These are phyloP conservation scores for Plasmodium blacklocki DNA, from an alignment of 169 alveolate genomes.

Conservation along the genomic window DNA sequence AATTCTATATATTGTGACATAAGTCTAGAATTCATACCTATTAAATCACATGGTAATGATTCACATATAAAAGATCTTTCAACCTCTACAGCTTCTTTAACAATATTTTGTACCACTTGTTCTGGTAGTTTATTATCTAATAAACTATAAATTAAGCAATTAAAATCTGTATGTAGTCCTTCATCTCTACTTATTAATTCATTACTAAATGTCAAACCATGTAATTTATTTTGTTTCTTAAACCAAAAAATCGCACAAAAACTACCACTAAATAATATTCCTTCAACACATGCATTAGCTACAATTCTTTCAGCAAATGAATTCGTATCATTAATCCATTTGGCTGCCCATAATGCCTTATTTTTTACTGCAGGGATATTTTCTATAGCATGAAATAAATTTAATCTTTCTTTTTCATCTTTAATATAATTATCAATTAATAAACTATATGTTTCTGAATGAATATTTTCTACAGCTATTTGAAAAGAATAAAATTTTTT, in stretches of 20 bases:
- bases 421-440: conserved; percentile 92
- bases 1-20: conserved; percentile 98
- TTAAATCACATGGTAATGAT: conserved; percentile 97
- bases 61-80: conserved; percentile 97
- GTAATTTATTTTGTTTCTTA: conserved; percentile 97
- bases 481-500: conserved; percentile 98
- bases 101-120: conserved; percentile 93
- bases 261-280: conserved; percentile 98
- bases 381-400: conserved; percentile 95
- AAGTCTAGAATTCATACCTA: conserved; percentile 97
- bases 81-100: conserved; percentile 97
- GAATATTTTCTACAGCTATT: conserved; percentile 98
- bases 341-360: conserved; percentile 98
- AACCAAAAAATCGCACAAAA: conserved; percentile 99
- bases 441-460: conserved; percentile 97
- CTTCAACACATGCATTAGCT: conserved; percentile 97
- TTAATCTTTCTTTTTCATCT: conserved; percentile 94
- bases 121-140: conserved; percentile 92
- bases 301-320: conserved; percentile 97
- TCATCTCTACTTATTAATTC: conserved; percentile 99
- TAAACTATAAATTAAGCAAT: conserved; percentile 95
- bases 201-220: conserved; percentile 96
- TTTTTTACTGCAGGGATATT: conserved; percentile 94
- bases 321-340: conserved; percentile 95
- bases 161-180: conserved; percentile 99